A percentile compares a stretch with the other conserved stretches of the same genome.
These are phyloP conservation scores for Heritiera littoralis DNA, from an alignment of 345 rosid species.

Conservation along the genomic window DNA sequence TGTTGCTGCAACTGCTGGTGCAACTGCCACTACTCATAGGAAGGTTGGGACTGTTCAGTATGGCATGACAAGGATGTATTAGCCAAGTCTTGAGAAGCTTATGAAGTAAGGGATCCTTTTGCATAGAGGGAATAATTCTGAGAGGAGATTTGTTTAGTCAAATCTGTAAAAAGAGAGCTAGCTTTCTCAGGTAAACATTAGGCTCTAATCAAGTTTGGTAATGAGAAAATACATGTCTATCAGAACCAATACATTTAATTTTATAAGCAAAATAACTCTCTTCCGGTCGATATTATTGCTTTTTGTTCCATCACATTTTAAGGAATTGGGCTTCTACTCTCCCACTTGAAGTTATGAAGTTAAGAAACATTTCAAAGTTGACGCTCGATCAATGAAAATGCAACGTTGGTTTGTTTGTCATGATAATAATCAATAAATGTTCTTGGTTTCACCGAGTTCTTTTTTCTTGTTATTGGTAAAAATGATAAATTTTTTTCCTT, in stretches of 20 bases:
- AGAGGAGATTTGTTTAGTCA: neutral
- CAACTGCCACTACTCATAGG: constrained; percentile 50
- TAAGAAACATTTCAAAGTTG: neutral
- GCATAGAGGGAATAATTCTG: neutral
- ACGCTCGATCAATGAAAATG: too few species aligned
- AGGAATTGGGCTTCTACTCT: neutral
- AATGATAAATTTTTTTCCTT: too few species aligned
- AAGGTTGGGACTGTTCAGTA: constrained; percentile 79
- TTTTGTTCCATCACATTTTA: neutral
- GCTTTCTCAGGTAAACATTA: constrained; percentile 5
- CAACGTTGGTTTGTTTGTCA: too few species aligned
- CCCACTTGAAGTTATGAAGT: too few species aligned
- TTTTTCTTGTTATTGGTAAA: too few species aligned
- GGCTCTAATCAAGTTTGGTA: constrained; percentile 20
- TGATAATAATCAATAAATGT: too few species aligned
- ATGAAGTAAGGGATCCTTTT: neutral
- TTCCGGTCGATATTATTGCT: neutral
- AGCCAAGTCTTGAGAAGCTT: constrained; percentile 11
- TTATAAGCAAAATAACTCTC: neutral
- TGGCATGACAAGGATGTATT: constrained; percentile 75
- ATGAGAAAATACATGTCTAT: constrained; percentile 12
- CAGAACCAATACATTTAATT: constrained; percentile 16
- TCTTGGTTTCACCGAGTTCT: too few species aligned
- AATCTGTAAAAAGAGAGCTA: constrained; percentile 23
- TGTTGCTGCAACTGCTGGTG: constrained; percentile 40